Base-by-base conservation (phyloP, 768 basidiomycete species). In the Trametes villosa region DNA sequence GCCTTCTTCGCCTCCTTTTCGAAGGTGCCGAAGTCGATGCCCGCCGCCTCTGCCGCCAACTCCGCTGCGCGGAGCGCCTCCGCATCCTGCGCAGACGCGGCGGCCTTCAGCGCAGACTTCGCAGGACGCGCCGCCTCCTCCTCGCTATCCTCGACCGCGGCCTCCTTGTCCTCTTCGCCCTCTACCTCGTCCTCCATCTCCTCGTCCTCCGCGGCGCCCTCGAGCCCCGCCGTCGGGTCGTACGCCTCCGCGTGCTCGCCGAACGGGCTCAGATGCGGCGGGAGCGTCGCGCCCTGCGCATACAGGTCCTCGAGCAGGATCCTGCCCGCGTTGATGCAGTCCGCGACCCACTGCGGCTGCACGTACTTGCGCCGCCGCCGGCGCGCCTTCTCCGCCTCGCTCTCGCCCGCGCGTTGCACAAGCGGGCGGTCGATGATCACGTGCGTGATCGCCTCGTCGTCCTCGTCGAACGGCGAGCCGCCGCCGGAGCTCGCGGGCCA, bases 301-400 rank as follows among this genome's bases (percentile, higher is more conserved):
- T 98, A 98, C 27, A 83, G 81, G 61, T 91, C 95, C 67, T 95
- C 92, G 0, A 93, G 82, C 29, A 98, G 81, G 59, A 96, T 82
- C 72, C 84, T 91, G 11, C 88, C 87, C 9, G 86, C 83, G 72
- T 99, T 99, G 71, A 97, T 87, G 73, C 92, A 97, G 72, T 99
- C 97, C 34, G 94, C 92, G 31, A 97, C 83, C 97, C 97, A 98
- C 74, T 98, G 96, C 12, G 97, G 97, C 74, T 98, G 97, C 18
- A 98, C 83, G 73, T 91, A 93, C 70, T 92, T 94, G 68, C 94
- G 83, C 72, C 85, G 84, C 44, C 81, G 75, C 36, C 86, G 80
- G 42, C 82, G 79, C 66, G 87, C 85, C 66, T 83, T 81, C 65
- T 89, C 84, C 53, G 83, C 84, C 17, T 78, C 65, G 0, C 82